phyloP scores from a whole-genome alignment of 2,329 filamentous ascomycete species.

The Aspergillus caelatus region DNA sequence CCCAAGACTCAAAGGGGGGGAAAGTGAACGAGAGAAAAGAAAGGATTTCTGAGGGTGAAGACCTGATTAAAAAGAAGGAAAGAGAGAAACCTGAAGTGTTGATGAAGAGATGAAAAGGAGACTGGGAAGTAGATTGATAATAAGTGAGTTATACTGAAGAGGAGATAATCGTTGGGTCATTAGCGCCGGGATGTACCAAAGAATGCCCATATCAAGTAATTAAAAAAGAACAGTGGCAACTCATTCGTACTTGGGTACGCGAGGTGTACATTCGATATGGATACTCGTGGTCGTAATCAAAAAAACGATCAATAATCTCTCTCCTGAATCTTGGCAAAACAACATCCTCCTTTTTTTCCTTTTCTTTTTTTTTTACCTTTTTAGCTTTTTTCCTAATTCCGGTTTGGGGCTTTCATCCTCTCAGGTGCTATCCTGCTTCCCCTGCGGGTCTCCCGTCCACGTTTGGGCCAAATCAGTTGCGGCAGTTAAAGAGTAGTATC shows the following conservation, averaged over 20 bases:
- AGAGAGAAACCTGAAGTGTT: not conserved
- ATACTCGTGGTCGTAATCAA: conserved; percentile 6
- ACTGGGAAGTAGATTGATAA: conserved; percentile 1
- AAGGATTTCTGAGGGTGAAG: not conserved
- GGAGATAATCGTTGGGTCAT: conserved; percentile 17
- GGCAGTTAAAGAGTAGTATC: not conserved
- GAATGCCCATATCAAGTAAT: not conserved
- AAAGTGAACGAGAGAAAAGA: not conserved
- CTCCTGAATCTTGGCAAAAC: conserved; percentile 1
- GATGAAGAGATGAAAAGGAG: not conserved
- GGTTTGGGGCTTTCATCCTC: not conserved
- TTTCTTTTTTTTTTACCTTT: not conserved
- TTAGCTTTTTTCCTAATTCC: not conserved
- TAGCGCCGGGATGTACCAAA: conserved; percentile 5
- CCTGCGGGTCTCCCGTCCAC: conserved; percentile 1
- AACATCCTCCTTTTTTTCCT: not conserved
- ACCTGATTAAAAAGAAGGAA: not conserved
- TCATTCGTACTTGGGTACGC: conserved; percentile 10
- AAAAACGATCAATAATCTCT: not conserved
- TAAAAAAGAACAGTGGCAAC: conserved; percentile 19
- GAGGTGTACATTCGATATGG: conserved; percentile 11
- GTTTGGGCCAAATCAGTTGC: conserved; percentile 6
- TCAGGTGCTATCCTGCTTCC: not conserved
- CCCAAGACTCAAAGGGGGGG: not conserved
- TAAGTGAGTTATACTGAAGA: conserved; percentile 1